Conservation (phyloP, 2,329 filamentous ascomycete genomes). For the Aureobasidium vineae region DNA sequence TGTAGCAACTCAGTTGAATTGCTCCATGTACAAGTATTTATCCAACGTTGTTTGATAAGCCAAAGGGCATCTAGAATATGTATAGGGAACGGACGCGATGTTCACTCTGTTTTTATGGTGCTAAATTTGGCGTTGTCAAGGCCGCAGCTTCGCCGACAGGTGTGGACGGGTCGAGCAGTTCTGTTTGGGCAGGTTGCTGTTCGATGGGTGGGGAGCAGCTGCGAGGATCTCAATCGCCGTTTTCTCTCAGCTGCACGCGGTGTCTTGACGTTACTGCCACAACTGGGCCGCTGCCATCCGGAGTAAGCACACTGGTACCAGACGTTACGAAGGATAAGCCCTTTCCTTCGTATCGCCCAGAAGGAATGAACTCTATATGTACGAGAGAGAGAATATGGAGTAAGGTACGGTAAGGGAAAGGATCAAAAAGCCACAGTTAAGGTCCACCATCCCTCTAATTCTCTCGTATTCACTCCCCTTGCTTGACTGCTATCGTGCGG, state of each 20-base stretch:
- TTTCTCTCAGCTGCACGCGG: neutral
- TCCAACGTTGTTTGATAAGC: neutral
- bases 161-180: neutral
- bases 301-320: conserved; percentile 5
- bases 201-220: neutral
- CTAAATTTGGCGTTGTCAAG: conserved; percentile 10
- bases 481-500: neutral
- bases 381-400: neutral
- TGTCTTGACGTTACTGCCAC: conserved; percentile 6
- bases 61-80: neutral
- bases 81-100: neutral
- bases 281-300: neutral
- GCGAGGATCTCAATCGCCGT: neutral
- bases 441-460: neutral
- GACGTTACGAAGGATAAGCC: conserved; percentile 1
- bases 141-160: neutral
- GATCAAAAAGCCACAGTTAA: conserved; percentile 5
- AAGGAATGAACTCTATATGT: neutral
- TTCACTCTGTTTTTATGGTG: neutral
- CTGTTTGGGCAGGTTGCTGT: neutral
- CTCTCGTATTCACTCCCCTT: conserved; percentile 17
- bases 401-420: neutral
- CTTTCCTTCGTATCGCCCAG: neutral
- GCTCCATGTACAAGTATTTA: neutral
- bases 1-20: neutral